Conservation (phyloP, 345 rosid genomes). For the Gossypium herbaceum region DNA sequence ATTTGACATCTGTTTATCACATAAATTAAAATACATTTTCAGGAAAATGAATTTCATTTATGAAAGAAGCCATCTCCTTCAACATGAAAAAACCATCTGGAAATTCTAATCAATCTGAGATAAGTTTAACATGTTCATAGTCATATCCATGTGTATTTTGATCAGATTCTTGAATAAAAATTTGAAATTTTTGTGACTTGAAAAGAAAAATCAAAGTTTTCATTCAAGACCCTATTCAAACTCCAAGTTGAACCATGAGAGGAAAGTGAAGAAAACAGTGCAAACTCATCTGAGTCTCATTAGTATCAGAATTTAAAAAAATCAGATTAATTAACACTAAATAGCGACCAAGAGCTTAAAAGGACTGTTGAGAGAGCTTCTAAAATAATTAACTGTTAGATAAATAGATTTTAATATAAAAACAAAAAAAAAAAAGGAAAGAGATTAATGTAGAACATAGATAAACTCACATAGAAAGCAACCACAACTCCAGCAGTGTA, state of each 20-base stretch:
- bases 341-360: not conserved
- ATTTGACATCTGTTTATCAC: conserved; percentile 71
- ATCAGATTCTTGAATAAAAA: not conserved
- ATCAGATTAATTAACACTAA: not conserved
- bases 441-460: not conserved
- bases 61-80: too few species aligned
- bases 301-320: not conserved
- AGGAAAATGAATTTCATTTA: not conserved
- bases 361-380: too few species aligned
- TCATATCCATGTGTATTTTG: not conserved
- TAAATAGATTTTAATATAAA: too few species aligned
- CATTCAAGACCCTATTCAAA: not conserved
- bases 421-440: too few species aligned
- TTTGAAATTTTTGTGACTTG: not conserved
- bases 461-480: conserved; percentile 84
- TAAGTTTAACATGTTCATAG: not conserved
- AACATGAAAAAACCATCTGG: not conserved
- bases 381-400: too few species aligned
- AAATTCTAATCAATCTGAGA: not conserved
- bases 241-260: not conserved
- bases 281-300: conserved; percentile 6
- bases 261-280: not conserved
- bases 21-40: not conserved
- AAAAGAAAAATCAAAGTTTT: not conserved
- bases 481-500: conserved; percentile 98